Percentiles rank a stretch among this genome's conserved stretches.
phyloP scores from a whole-genome alignment of 176 grass and related monocot genomes.

The Musa itinerans region DNA sequence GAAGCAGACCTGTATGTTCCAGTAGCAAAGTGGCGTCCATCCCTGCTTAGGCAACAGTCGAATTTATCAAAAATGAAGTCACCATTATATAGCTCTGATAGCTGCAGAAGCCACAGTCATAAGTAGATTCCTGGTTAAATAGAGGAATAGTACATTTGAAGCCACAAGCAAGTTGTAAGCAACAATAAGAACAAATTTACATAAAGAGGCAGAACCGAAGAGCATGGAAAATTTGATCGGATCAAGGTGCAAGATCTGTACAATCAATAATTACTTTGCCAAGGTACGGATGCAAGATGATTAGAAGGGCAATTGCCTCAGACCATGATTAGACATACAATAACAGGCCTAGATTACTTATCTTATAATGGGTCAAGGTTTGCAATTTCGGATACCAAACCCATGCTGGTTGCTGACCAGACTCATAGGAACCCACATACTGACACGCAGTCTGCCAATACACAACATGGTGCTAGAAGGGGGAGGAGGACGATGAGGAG shows the following conservation, averaged over 20 bases:
- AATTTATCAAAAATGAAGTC: slow-evolving; percentile 29
- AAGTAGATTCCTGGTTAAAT: neutral
- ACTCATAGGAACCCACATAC: too few relatives aligned
- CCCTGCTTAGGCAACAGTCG: slow-evolving; percentile 19
- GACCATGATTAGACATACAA: neutral
- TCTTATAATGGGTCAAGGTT: too few relatives aligned
- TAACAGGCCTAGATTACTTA: neutral
- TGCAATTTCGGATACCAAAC: too few relatives aligned
- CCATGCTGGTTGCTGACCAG: too few relatives aligned
- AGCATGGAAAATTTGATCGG: neutral
- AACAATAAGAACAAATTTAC: neutral
- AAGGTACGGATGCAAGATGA: neutral
- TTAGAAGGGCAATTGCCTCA: neutral
- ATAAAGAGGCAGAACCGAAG: neutral
- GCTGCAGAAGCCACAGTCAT: slow-evolving; percentile 12
- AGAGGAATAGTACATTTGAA: neutral
- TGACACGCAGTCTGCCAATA: too few relatives aligned
- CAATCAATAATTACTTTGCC: neutral
- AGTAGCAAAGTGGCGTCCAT: slow-evolving; percentile 11
- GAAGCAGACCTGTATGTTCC: slow-evolving; percentile 20
- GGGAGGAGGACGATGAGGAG: too few relatives aligned
- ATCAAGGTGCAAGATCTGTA: neutral
- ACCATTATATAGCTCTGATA: slow-evolving; percentile 17
- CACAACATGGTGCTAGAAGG: too few relatives aligned
- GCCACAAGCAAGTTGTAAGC: neutral